A percentile compares a stretch with the other conserved stretches of the same genome.
phyloP scores from a whole-genome alignment of 2,329 filamentous ascomycete species.

The Apiospora hydei region DNA sequence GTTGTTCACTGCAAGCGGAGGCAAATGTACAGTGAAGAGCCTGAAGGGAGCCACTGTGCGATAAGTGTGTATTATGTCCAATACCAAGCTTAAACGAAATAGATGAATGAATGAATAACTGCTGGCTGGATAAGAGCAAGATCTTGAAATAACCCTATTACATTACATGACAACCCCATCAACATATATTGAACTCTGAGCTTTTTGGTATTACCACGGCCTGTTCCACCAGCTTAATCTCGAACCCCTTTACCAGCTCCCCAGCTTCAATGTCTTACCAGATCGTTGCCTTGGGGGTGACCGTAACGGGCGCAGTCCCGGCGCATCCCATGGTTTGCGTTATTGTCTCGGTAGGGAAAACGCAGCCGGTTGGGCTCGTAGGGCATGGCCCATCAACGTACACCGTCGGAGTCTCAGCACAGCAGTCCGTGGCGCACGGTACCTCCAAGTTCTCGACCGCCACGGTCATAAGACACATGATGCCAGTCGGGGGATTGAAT shows the following conservation, averaged over 20 bases:
- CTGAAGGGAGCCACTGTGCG: slow-evolving; percentile 83
- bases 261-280: background rate
- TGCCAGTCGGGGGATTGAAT: slow-evolving; percentile 31
- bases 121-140: background rate
- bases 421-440: slow-evolving; percentile 48
- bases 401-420: slow-evolving; percentile 44
- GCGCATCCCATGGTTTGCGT: slow-evolving; percentile 40
- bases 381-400: slow-evolving; percentile 35
- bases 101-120: slow-evolving; percentile 13
- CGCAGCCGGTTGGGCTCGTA: slow-evolving; percentile 37
- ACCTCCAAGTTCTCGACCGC: slow-evolving; percentile 42
- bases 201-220: background rate
- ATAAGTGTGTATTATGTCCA: slow-evolving; percentile 53
- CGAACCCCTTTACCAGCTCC: background rate
- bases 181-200: slow-evolving; percentile 23
- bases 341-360: slow-evolving; percentile 37
- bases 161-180: slow-evolving; percentile 25
- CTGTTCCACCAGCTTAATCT: background rate
- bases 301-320: background rate
- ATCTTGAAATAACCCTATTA: background rate
- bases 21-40: slow-evolving; percentile 82
- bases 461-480: slow-evolving; percentile 42
- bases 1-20: slow-evolving; percentile 79
- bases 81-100: slow-evolving; percentile 1
- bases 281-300: slow-evolving; percentile 32